Evolutionary conservation across 2,329 filamentous ascomycete genomes (phyloP), one percentile per base, ranked within the genome.

Genomic region (Cordyceps cateniannulata): DNA sequence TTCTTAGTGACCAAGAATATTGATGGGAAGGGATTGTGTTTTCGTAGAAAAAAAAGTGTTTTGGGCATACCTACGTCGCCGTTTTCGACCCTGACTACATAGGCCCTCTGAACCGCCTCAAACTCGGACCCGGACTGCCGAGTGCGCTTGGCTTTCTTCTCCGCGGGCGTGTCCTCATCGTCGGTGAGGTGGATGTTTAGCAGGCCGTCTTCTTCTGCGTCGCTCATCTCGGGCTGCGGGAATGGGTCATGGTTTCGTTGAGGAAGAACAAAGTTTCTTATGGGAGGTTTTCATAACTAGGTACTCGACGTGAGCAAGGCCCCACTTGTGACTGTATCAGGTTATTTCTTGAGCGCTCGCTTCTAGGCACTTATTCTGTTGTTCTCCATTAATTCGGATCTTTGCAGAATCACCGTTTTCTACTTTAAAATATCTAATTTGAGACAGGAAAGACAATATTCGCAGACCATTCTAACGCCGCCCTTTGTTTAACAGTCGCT

Each of bases 71-170:
- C 63, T 67, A 83, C 82, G 65, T 84, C 72, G 62, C 82, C 82
- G 62, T 84, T 81, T 66, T 85, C 81, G 42, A 83, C 66, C 64
- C 81, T 83, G 24, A 73, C 73, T 18, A 65, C 65, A 62, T 85
- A 85, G 1, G 66, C 70, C 5, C 66, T 69, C 67, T 76, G 78
- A 3, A 85, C 72, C 5, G 69, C 72, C 63, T 76, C 76, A 64
- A 82, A 84, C 1, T 76, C 76, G 18, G 75, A 76, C 62, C 84
- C 80, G 0, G 81, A 76, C 67, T 84, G 81, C 20, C 66, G 70
- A 10, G 72, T 78, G 18, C 76, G 71, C 54, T 69, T 68, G 38
- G 68, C 67, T 29, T 69, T 69, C 47, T 71, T 68, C 62, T 65
- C 61, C n/a, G 49, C 51, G 24, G 61, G 54, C 7, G 69, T 66